phyloP scores from a whole-genome alignment of 176 grass and related monocot genomes.

The Musa schizocarpa region DNA sequence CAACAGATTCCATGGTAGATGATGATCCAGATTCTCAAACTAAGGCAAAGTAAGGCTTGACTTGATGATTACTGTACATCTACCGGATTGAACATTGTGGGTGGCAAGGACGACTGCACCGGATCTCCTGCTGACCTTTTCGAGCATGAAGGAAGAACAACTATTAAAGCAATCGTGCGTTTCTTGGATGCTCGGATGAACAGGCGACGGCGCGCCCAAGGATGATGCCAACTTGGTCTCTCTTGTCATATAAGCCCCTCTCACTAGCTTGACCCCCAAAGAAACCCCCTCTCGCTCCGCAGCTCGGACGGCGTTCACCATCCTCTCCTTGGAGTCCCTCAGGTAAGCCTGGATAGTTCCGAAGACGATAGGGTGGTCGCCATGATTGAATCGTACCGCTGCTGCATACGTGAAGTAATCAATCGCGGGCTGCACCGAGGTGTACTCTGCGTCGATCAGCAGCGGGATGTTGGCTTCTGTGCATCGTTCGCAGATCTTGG shows the following conservation, averaged over 20 bases:
- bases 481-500: slow-evolving; percentile 44
- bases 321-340: slow-evolving; percentile 55
- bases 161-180: slow-evolving; percentile 84
- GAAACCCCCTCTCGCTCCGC: slow-evolving; percentile 41
- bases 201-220: slow-evolving; percentile 64
- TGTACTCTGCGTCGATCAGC: slow-evolving; percentile 88
- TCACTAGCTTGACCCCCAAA: slow-evolving; percentile 71
- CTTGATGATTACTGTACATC: background rate
- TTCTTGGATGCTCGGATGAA: slow-evolving; percentile 58
- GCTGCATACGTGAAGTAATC: slow-evolving; percentile 82
- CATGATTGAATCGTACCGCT: slow-evolving; percentile 41
- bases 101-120: slow-evolving; percentile 65
- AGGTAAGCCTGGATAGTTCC: slow-evolving; percentile 85
- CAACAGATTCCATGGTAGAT: background rate
- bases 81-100: slow-evolving; percentile 66
- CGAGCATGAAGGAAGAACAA: slow-evolving; percentile 68
- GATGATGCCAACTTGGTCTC: slow-evolving; percentile 40
- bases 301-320: slow-evolving; percentile 32
- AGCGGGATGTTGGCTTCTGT: slow-evolving; percentile 46
- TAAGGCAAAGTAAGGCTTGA: background rate
- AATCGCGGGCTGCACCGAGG: slow-evolving; percentile 71
- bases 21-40: background rate
- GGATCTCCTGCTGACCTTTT: slow-evolving; percentile 49
- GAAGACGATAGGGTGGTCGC: slow-evolving; percentile 39
- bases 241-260: slow-evolving; percentile 84